phyloP scores from a whole-genome alignment of 169 alveolate species.

The Eimeria sp. region DNA sequence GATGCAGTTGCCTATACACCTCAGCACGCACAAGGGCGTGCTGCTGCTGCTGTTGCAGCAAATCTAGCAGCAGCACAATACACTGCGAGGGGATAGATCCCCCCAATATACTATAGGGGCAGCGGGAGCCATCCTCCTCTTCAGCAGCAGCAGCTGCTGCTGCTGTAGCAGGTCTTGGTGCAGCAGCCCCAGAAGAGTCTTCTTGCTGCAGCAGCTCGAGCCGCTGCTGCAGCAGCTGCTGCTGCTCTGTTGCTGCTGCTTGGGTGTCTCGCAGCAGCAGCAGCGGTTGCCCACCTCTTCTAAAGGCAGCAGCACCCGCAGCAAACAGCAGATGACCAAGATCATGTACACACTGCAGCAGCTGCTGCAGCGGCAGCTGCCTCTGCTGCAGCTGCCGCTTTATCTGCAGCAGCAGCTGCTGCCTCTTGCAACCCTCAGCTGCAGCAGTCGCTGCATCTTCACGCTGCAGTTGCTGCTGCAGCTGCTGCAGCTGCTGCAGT shows the following conservation, averaged over 20 bases:
- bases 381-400: constrained; percentile 58
- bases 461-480: constrained; percentile 68
- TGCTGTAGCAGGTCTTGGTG: background rate
- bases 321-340: constrained; percentile 61
- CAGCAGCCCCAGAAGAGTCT: background rate
- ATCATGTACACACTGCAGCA: constrained; percentile 42
- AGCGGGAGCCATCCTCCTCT: background rate
- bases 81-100: constrained; percentile 49
- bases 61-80: constrained; percentile 6
- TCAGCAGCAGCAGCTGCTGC: constrained; percentile 28
- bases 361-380: constrained; percentile 66
- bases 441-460: constrained; percentile 51
- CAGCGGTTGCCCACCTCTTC: constrained; percentile 35
- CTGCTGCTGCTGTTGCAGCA: constrained; percentile 35
- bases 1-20: constrained; percentile 42
- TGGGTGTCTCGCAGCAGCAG: constrained; percentile 46
- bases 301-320: constrained; percentile 34
- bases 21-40: background rate
- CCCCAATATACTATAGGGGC: constrained; percentile 33
- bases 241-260: constrained; percentile 33
- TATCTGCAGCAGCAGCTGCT: constrained; percentile 55
- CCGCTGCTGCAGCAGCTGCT: constrained; percentile 41
- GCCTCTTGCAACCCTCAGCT: constrained; percentile 53
- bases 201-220: constrained; percentile 30
- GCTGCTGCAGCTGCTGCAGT: constrained; percentile 28